phyloP scores from a whole-genome alignment of 2,329 filamentous ascomycete genomes.

The Colletotrichum sp. region DNA sequence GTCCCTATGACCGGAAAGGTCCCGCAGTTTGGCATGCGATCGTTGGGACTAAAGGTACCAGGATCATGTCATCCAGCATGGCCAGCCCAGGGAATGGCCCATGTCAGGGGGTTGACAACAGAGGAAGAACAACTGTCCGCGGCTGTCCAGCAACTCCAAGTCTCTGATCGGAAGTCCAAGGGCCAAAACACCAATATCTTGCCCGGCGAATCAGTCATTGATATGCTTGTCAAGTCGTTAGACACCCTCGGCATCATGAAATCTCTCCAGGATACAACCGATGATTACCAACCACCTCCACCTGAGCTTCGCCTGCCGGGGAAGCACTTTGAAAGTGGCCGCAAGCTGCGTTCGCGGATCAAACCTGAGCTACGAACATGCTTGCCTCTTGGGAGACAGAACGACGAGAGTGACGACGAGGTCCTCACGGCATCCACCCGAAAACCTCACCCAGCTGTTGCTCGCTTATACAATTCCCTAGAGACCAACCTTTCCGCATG shows the following conservation, averaged over 20 bases:
- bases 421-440: slow-evolving; percentile 24
- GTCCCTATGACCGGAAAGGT: slow-evolving; percentile 33
- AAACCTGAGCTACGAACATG: slow-evolving; percentile 47
- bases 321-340: slow-evolving; percentile 64
- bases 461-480: slow-evolving; percentile 64
- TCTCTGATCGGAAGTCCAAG: slow-evolving; percentile 53
- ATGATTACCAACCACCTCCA: slow-evolving; percentile 50
- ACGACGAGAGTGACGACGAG: slow-evolving; percentile 39
- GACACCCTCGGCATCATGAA: slow-evolving; percentile 39
- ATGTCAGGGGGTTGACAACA: slow-evolving; percentile 58
- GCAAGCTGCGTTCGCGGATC: slow-evolving; percentile 55
- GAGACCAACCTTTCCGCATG: slow-evolving; percentile 74
- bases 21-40: slow-evolving; percentile 50
- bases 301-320: slow-evolving; percentile 57
- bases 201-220: slow-evolving; percentile 48
- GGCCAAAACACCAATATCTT: slow-evolving; percentile 47
- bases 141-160: neutral
- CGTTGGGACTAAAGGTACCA: slow-evolving; percentile 61
- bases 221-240: slow-evolving; percentile 37
- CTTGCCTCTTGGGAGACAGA: neutral
- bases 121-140: neutral
- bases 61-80: slow-evolving; percentile 73
- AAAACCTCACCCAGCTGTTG: slow-evolving; percentile 62
- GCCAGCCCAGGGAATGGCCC: slow-evolving; percentile 69
- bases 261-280: slow-evolving; percentile 36